Conservation (phyloP, 441 rosid genomes). For the Pelargonium cotyledonis region DNA sequence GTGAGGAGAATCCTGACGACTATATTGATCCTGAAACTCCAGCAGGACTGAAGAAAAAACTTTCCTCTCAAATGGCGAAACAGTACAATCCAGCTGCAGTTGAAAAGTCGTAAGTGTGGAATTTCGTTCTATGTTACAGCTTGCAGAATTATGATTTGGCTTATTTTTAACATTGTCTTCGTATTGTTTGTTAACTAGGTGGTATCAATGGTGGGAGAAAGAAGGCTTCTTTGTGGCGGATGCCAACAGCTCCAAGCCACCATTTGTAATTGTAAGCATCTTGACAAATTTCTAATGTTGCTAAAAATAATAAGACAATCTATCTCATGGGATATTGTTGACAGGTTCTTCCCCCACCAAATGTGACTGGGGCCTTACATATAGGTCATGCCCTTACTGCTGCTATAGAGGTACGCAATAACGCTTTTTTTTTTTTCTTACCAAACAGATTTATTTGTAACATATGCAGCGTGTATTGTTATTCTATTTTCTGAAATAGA, state of each 20-base stretch:
- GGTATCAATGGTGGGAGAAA: conserved; percentile 94
- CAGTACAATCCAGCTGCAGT: conserved; percentile 58
- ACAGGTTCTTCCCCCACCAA: conserved; percentile 97
- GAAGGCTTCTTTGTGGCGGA: conserved; percentile 62
- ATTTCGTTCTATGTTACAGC: background rate
- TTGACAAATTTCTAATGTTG: background rate
- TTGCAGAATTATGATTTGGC: background rate
- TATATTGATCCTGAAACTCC: conserved; percentile 58
- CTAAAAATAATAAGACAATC: too few relatives aligned
- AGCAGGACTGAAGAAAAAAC: conserved; percentile 60
- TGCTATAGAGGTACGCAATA: conserved; percentile 60
- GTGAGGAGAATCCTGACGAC: conserved; percentile 63
- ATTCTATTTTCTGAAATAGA: background rate
- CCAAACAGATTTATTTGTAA: background rate
- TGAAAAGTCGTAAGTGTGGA: conserved; percentile 61
- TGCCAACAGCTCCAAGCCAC: conserved; percentile 61
- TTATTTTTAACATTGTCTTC: background rate
- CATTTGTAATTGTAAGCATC: conserved; percentile 64
- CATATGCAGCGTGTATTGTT: conserved; percentile 9
- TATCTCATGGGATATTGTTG: conserved; percentile 14
- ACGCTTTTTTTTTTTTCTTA: background rate
- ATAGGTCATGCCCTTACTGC: conserved; percentile 95
- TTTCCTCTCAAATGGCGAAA: conserved; percentile 75
- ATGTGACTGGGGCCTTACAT: conserved; percentile 94
- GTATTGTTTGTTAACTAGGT: conserved; percentile 36